Percentiles rank a stretch among this genome's conserved stretches.
Evolutionary conservation across 2,329 filamentous ascomycete genomes (phyloP).

Genomic region (Phyllosticta capitalensis): DNA sequence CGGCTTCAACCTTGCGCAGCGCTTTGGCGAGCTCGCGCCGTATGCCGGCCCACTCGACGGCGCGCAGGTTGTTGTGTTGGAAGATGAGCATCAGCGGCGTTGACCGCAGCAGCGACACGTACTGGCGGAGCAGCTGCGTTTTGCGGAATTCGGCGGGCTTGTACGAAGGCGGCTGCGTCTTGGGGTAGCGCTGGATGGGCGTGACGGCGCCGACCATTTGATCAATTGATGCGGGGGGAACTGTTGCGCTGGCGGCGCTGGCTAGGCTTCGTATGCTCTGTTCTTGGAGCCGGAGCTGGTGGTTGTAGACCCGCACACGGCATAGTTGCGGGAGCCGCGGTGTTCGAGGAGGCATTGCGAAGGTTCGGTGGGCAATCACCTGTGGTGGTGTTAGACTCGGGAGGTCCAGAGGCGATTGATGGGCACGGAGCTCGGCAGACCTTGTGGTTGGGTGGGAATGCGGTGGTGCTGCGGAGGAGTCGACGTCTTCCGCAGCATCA

Average conservation of each 20-base stretch:
- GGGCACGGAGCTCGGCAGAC: neutral
- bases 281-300: slow-evolving; percentile 18
- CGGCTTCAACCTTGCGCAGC: slow-evolving; percentile 57
- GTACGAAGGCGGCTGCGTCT: slow-evolving; percentile 77
- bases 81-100: slow-evolving; percentile 81
- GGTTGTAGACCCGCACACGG: slow-evolving; percentile 19
- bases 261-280: slow-evolving; percentile 37
- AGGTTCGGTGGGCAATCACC: neutral
- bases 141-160: slow-evolving; percentile 81
- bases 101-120: slow-evolving; percentile 79
- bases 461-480: neutral
- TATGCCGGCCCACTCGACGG: slow-evolving; percentile 65
- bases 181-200: slow-evolving; percentile 42
- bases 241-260: slow-evolving; percentile 40
- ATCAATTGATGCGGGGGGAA: slow-evolving; percentile 43
- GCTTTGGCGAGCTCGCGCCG: slow-evolving; percentile 57
- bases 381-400: neutral
- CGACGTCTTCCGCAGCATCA: slow-evolving; percentile 7
- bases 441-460: neutral
- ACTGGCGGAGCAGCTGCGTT: slow-evolving; percentile 76
- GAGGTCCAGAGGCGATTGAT: neutral
- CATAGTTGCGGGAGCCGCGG: slow-evolving; percentile 23
- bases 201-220: slow-evolving; percentile 36
- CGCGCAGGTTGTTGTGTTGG: slow-evolving; percentile 67
- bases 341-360: slow-evolving; percentile 31